phyloP scores from a whole-genome alignment of 768 basidiomycete species.

The Pleurotus ostreatus region DNA sequence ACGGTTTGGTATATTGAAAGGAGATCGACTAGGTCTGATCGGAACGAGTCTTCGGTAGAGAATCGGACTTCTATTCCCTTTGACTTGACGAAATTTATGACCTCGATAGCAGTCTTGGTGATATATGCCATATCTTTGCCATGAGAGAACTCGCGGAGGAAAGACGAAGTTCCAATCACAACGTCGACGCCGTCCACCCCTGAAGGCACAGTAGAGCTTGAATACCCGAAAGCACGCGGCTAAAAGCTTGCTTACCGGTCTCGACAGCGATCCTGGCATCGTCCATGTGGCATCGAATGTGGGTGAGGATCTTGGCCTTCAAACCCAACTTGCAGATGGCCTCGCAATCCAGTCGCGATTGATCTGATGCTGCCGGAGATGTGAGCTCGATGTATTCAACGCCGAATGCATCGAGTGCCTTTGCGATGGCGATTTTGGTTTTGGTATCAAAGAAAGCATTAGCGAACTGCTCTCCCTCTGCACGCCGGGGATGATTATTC shows the following conservation, averaged over 20 bases:
- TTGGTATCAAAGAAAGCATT: constrained; percentile 99
- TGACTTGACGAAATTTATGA: constrained; percentile 99
- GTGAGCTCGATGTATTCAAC: constrained; percentile 99
- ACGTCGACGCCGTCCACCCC: constrained; percentile 99
- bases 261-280: constrained; percentile 98
- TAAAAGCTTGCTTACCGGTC: constrained; percentile 60
- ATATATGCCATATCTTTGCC: constrained; percentile 99
- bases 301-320: constrained; percentile 95
- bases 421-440: constrained; percentile 99
- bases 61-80: constrained; percentile 99
- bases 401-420: constrained; percentile 96
- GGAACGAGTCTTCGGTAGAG: constrained; percentile 99
- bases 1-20: constrained; percentile 99
- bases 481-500: constrained; percentile 2
- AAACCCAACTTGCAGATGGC: constrained; percentile 98
- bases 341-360: constrained; percentile 91
- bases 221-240: constrained; percentile 1
- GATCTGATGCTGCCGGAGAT: constrained; percentile 95
- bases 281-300: constrained; percentile 99
- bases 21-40: constrained; percentile 97
- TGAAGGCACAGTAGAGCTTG: constrained; percentile 23
- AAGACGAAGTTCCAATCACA: constrained; percentile 98
- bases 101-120: constrained; percentile 97
- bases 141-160: constrained; percentile 99
- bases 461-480: constrained; percentile 99